These are phyloP conservation scores for Magnusiomyces starmeri DNA, from an alignment of 1,139 yeast genomes.

Conservation along the genomic window DNA sequence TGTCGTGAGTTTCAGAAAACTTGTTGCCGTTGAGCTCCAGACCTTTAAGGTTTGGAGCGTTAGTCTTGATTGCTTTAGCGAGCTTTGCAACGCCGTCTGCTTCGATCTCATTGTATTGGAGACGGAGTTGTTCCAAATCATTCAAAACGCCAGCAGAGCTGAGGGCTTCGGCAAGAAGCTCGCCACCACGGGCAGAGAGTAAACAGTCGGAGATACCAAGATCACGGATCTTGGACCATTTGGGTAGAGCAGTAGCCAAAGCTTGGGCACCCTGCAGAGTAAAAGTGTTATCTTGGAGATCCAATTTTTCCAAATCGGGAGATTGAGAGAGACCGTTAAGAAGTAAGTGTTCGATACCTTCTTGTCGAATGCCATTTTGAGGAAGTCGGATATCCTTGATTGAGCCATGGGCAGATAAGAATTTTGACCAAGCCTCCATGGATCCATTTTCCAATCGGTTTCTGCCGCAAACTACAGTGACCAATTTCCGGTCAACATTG, in stretches of 20 bases:
- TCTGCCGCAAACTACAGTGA: slow-evolving; percentile 91
- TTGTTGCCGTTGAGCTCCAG: slow-evolving; percentile 91
- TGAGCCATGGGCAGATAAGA: slow-evolving; percentile 69
- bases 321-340: slow-evolving; percentile 62
- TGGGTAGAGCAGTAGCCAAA: slow-evolving; percentile 50
- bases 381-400: slow-evolving; percentile 72
- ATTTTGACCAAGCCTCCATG: slow-evolving; percentile 50
- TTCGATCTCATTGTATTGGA: slow-evolving; percentile 88
- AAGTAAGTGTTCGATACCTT: slow-evolving; percentile 73
- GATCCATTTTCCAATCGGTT: slow-evolving; percentile 95
- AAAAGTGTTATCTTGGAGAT: slow-evolving; percentile 91
- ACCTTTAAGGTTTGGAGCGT: slow-evolving; percentile 52
- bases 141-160: slow-evolving; percentile 27
- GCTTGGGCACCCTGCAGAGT: slow-evolving; percentile 77
- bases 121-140: slow-evolving; percentile 51
- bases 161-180: slow-evolving; percentile 39
- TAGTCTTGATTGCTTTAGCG: slow-evolving; percentile 44
- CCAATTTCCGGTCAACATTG: slow-evolving; percentile 39
- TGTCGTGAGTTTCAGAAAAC: slow-evolving; percentile 68
- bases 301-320: slow-evolving; percentile 57
- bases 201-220: slow-evolving; percentile 85
- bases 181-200: slow-evolving; percentile 66
- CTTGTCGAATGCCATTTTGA: slow-evolving; percentile 95
- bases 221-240: slow-evolving; percentile 58
- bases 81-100: slow-evolving; percentile 53